phyloP scores from a whole-genome alignment of 2,329 filamentous ascomycete species.

The Colletotrichum echinochloae region DNA sequence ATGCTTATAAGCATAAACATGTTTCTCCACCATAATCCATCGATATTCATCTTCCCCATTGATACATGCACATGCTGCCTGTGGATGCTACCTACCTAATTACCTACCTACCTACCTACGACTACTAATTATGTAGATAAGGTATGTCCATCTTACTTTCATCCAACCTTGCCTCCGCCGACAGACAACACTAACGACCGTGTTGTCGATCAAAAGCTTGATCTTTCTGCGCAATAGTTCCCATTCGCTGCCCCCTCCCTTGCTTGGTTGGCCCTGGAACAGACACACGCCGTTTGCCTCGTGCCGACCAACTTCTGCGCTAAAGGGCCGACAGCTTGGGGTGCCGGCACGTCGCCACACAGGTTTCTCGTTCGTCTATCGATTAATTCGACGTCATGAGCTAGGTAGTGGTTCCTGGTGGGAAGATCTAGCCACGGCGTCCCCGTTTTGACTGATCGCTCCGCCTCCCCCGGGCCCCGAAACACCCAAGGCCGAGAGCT shows the following conservation, averaged over 20 bases:
- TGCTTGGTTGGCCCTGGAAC: background rate
- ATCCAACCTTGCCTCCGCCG: background rate
- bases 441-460: constrained; percentile 9
- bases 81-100: background rate
- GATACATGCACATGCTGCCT: background rate
- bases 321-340: background rate
- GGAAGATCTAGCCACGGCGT: background rate
- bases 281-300: background rate
- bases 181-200: background rate
- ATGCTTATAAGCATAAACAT: background rate
- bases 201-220: background rate
- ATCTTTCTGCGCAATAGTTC: background rate
- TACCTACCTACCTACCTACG: too few species aligned
- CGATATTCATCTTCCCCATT: background rate
- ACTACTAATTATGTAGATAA: too few species aligned
- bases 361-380: background rate
- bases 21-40: background rate
- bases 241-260: background rate
- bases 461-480: constrained; percentile 18
- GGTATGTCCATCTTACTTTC: background rate
- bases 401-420: background rate
- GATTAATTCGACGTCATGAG: background rate
- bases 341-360: background rate
- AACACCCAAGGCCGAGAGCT: background rate
- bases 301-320: background rate